Base-by-base conservation (phyloP, 345 rosid species). In the Gossypium mustelinum region DNA sequence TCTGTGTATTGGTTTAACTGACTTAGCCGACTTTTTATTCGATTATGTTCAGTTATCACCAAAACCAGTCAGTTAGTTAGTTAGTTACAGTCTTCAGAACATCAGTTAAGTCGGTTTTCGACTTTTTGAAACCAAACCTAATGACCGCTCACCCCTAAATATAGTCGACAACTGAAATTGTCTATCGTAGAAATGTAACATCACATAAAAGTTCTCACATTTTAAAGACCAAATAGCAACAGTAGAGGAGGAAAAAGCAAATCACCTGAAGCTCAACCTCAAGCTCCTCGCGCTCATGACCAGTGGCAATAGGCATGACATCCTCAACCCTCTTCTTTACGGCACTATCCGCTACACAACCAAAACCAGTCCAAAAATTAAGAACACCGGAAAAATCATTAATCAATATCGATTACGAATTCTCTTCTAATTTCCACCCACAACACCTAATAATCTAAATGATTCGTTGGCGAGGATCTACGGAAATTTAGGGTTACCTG, bases 271-370 rank as follows among this genome's bases (percentile, higher is more conserved):
- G 76, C 81, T 89, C 94, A 70, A 89, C 86, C 73, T 86, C 92
- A 72, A 91, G 84, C 86, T 94, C 98, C 84, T 94, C 97, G 54
- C 87, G 86, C 79, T 94, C 95, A 16, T 92, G 97, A n/a, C 98
- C 98, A 34, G 98, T 92, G 3, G 97, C 97, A 72, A 91, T 89
- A 13, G 94, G 98, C 89, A 87, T 86, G 45, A 89, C 83, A 83
- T 89, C 90, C 80, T 89, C 97, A 69, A 87, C 88, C 64, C 50
- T 85, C 86, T 87, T 90, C 86, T 83, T 88, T 80, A 83, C 85
- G 7, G 84, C 54, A 67, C 83, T 84, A 70, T 71, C 84, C 29
- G 75, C 85, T 80, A 56, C 80, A 84, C 68, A 75, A 47, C 20
- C 51, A 55, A 72, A 64, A 17, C 68, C 16, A 72, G 39, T 73